phyloP scores from a whole-genome alignment of 1,139 yeast species.

The Suhomyces wounanorum region DNA sequence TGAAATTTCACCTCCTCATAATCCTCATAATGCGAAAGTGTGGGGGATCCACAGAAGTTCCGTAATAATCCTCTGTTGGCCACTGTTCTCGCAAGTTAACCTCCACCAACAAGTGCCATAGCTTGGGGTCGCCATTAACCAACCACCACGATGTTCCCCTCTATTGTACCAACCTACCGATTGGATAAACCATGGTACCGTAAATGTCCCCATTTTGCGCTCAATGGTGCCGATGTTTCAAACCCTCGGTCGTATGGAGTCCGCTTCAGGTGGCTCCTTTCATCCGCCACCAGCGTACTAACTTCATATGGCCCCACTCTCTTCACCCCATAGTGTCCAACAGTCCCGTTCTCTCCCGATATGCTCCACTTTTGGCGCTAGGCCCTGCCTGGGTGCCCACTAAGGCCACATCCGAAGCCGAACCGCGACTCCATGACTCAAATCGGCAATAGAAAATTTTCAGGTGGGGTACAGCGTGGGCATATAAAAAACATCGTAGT shows the following conservation, averaged over 20 bases:
- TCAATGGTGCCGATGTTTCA: neutral
- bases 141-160: no score
- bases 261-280: neutral
- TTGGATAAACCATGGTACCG: no score
- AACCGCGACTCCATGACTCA: conserved; percentile 9
- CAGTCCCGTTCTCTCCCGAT: neutral
- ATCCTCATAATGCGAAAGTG: no score
- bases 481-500: conserved; percentile 3
- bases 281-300: neutral
- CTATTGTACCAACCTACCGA: no score
- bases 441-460: conserved; percentile 10
- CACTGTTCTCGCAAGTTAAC: no score
- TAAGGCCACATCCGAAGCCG: neutral
- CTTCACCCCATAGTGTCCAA: neutral
- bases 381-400: neutral
- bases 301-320: neutral
- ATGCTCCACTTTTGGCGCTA: neutral
- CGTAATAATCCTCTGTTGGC: no score
- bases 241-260: neutral
- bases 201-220: no score
- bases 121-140: no score
- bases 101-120: no score
- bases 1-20: no score
- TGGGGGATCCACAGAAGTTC: no score
- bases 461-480: conserved; percentile 10